These are phyloP conservation scores for Aureobasidium sp. DNA, from an alignment of 2,329 filamentous ascomycete species.

Conservation along the genomic window DNA sequence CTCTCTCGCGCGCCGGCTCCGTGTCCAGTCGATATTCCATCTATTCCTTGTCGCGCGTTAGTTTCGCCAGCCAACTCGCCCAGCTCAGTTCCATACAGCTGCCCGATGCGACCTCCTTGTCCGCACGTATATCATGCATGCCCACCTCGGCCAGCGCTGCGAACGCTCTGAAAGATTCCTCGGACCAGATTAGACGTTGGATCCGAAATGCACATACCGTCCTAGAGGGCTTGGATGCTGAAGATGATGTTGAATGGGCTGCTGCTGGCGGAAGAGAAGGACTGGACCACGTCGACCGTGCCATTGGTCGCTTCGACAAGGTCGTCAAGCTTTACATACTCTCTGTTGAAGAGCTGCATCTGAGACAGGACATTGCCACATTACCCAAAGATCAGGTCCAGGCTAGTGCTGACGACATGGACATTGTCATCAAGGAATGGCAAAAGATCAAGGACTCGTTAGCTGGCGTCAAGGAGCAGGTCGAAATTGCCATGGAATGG, in stretches of 20 bases:
- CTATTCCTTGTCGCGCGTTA: conserved; percentile 85
- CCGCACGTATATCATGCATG: conserved; percentile 76
- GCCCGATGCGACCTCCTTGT: conserved; percentile 76
- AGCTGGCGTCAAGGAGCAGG: conserved; percentile 75
- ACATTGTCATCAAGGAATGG: conserved; percentile 79
- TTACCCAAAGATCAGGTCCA: conserved; percentile 67
- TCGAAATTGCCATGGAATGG: conserved; percentile 98
- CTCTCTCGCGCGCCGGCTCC: conserved; percentile 52
- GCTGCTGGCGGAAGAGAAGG: conserved; percentile 81
- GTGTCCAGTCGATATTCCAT: conserved; percentile 72
- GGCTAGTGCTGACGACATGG: conserved; percentile 79
- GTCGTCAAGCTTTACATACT: conserved; percentile 87
- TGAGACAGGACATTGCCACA: conserved; percentile 64
- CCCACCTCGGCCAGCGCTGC: conserved; percentile 78
- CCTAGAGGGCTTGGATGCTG: conserved; percentile 79
- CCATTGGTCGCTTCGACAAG: conserved; percentile 78
- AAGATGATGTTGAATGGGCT: conserved; percentile 96
- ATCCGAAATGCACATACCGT: conserved; percentile 88
- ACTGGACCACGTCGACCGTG: conserved; percentile 58
- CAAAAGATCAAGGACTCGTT: conserved; percentile 69
- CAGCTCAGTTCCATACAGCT: conserved; percentile 86
- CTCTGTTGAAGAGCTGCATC: conserved; percentile 87
- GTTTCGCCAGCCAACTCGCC: conserved; percentile 86
- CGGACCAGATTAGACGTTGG: conserved; percentile 90
- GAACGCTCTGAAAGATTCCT: conserved; percentile 74